Percentiles rank a stretch among this genome's conserved stretches.
phyloP scores from a whole-genome alignment of 2,329 filamentous ascomycete genomes.

The Aspergillus proliferans region DNA sequence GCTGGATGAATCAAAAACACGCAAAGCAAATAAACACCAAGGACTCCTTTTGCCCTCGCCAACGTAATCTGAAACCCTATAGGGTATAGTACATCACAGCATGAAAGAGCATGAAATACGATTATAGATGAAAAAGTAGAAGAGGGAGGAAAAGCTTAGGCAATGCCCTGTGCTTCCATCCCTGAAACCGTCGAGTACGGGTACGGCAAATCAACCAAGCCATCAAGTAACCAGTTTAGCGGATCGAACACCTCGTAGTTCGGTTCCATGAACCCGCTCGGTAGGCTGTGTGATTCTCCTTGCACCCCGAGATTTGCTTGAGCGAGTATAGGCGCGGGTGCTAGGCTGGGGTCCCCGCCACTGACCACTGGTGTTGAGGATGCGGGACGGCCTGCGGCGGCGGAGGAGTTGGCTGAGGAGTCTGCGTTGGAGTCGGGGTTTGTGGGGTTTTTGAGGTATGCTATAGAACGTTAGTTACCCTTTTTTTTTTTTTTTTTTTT shows the following conservation, averaged over 20 bases:
- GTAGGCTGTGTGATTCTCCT: constrained; percentile 19
- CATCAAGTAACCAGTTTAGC: constrained; percentile 88
- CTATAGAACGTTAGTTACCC: constrained; percentile 16
- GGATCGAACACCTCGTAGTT: constrained; percentile 88
- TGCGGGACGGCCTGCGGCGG: constrained; percentile 38
- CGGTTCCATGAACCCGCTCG: constrained; percentile 55
- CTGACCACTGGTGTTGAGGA: constrained; percentile 32
- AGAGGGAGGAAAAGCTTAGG: constrained; percentile 13
- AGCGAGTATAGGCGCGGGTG: constrained; percentile 31
- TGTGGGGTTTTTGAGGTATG: constrained; percentile 77
- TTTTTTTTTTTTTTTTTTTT: no score
- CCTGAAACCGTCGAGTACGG: constrained; percentile 52
- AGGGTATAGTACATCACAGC: constrained; percentile 14
- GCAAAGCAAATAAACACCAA: background rate
- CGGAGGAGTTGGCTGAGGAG: constrained; percentile 60
- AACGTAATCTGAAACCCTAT: constrained; percentile 12
- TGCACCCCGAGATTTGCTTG: constrained; percentile 26
- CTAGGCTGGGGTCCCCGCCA: constrained; percentile 39
- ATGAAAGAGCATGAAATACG: background rate
- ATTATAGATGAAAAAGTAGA: constrained; percentile 10
- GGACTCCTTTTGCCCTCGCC: background rate
- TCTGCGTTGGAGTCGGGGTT: constrained; percentile 73
- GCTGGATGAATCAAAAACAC: background rate
- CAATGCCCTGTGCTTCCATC: constrained; percentile 38
- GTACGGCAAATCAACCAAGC: constrained; percentile 73